Percentiles rank a stretch among this genome's conserved stretches.
phyloP scores from a whole-genome alignment of 2,329 filamentous ascomycete genomes.

The Cadophora sp. region DNA sequence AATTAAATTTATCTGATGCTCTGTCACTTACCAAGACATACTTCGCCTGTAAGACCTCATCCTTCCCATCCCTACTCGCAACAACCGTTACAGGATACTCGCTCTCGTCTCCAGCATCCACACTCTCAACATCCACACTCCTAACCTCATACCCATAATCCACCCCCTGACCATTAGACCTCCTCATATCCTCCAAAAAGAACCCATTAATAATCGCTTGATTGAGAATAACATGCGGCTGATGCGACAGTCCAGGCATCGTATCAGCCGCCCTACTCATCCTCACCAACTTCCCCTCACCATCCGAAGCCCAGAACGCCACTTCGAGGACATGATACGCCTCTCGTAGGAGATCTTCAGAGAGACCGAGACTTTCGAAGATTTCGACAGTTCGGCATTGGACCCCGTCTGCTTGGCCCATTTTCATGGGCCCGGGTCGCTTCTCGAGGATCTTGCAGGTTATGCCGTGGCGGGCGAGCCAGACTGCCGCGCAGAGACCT shows the following conservation, averaged over 20 bases:
- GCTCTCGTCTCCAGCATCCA: constrained; percentile 52
- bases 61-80: constrained; percentile 61
- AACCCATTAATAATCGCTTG: constrained; percentile 74
- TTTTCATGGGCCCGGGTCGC: constrained; percentile 58
- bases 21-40: constrained; percentile 38
- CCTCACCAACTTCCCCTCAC: constrained; percentile 60
- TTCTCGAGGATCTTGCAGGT: constrained; percentile 64
- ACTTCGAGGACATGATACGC: constrained; percentile 72
- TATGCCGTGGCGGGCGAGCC: constrained; percentile 65
- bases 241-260: constrained; percentile 64
- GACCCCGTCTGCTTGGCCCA: constrained; percentile 69
- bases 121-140: constrained; percentile 59
- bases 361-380: constrained; percentile 64
- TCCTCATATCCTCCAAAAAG: constrained; percentile 65
- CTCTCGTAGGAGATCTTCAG: constrained; percentile 67
- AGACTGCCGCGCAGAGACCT: constrained; percentile 65
- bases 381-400: constrained; percentile 68
- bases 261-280: constrained; percentile 68
- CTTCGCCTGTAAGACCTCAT: constrained; percentile 50
- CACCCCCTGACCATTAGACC: constrained; percentile 59
- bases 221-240: constrained; percentile 71
- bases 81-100: constrained; percentile 67
- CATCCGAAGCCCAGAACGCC: constrained; percentile 64
- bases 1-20: constrained; percentile 48
- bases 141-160: constrained; percentile 66